Percentiles rank a stretch among this genome's conserved stretches.
phyloP scores from a whole-genome alignment of 805 yeast genomes.

The Nakazawaea laoshanensis region DNA sequence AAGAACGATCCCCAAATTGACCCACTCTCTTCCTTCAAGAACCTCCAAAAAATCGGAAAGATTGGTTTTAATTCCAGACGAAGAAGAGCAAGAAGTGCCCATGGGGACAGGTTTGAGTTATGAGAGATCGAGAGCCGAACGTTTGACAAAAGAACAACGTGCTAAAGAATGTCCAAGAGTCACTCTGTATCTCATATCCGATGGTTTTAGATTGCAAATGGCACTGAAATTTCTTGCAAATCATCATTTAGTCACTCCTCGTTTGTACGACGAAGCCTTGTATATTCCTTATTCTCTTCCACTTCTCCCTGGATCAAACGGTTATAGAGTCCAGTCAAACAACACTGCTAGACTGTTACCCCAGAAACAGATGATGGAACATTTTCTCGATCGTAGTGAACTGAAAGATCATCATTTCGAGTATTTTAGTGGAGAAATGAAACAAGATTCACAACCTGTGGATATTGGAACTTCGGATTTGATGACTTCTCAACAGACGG shows the following conservation, averaged over 20 bases:
- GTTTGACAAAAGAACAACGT: conserved; percentile 49
- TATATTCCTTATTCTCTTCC: conserved; percentile 89
- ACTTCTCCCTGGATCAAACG: conserved; percentile 73
- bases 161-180: conserved; percentile 69
- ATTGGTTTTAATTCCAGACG: conserved; percentile 77
- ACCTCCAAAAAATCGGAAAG: conserved; percentile 83
- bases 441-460: conserved; percentile 2
- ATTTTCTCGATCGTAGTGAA: conserved; percentile 70
- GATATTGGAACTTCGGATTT: conserved; percentile 14
- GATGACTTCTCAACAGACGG: conserved; percentile 15
- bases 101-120: conserved; percentile 12
- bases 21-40: conserved; percentile 56
- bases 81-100: conserved; percentile 17
- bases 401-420: conserved; percentile 89
- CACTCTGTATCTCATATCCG: conserved; percentile 88
- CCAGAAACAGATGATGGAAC: conserved; percentile 53
- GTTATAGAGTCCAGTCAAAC: conserved; percentile 68
- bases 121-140: conserved; percentile 36
- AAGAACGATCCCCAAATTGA: conserved; percentile 34
- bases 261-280: conserved; percentile 87
- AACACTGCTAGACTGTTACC: conserved; percentile 32
- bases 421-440: conserved; percentile 59
- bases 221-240: conserved; percentile 57
- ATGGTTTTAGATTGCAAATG: conserved; percentile 59
- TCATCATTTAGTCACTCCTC: conserved; percentile 76